phyloP scores from a whole-genome alignment of 768 basidiomycete species.

The Suillus subluteus region DNA sequence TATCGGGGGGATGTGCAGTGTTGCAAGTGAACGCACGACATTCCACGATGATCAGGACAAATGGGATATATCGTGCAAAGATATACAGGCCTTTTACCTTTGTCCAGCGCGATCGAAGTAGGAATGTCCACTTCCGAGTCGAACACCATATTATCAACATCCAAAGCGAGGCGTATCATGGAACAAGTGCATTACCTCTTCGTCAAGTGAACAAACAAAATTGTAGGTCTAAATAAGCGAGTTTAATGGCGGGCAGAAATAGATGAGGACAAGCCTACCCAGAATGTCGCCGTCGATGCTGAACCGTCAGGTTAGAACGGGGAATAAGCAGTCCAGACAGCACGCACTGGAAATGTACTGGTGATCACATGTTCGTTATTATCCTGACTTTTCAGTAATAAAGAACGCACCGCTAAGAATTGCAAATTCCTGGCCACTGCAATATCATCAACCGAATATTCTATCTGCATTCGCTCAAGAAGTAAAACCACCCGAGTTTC shows the following conservation, averaged over 20 bases:
- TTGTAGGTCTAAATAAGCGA: neutral
- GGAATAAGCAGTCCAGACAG: too few species aligned
- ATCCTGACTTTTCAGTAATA: too few species aligned
- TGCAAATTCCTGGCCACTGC: too few species aligned
- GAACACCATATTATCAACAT: neutral
- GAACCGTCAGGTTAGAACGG: too few species aligned
- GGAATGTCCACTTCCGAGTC: neutral
- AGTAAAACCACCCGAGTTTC: too few species aligned
- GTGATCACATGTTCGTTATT: too few species aligned
- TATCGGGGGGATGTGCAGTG: neutral
- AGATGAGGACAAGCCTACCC: neutral
- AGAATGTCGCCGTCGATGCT: neutral
- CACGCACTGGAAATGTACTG: neutral
- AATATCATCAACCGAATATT: too few species aligned
- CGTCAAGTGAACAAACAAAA: neutral
- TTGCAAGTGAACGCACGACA: neutral
- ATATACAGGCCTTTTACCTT: neutral
- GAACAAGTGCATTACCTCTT: neutral
- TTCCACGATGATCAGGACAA: neutral
- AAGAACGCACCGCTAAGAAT: too few species aligned
- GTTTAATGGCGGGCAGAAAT: neutral
- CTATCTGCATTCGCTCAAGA: too few species aligned
- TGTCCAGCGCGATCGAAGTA: neutral
- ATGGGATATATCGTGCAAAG: neutral
- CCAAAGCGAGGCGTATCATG: neutral